Evolutionary conservation across 768 basidiomycete genomes (phyloP).

Genomic region (Amyloporia xantha): DNA sequence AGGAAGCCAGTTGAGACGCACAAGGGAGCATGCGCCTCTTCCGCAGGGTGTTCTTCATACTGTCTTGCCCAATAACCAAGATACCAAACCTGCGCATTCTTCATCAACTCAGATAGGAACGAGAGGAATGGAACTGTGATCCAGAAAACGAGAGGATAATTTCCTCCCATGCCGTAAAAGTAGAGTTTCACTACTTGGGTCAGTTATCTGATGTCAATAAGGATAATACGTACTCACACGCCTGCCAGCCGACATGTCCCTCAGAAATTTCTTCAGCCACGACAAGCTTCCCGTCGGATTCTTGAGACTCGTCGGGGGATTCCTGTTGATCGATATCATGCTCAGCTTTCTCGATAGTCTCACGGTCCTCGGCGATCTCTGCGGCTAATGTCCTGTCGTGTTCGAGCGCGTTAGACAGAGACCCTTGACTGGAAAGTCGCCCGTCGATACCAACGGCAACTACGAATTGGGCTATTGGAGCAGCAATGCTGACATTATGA

Average conservation of each 20-base stretch:
- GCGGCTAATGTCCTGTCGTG: slow-evolving; percentile 21
- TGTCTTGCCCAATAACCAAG: slow-evolving; percentile 31
- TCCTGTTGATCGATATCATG: slow-evolving; percentile 15
- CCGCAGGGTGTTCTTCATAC: slow-evolving; percentile 22
- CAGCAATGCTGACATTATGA: slow-evolving; percentile 15
- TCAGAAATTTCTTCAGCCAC: slow-evolving; percentile 31
- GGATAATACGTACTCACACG: slow-evolving; percentile 22
- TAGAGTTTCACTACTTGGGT: slow-evolving; percentile 24
- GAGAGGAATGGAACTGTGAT: slow-evolving; percentile 13
- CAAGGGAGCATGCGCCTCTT: slow-evolving; percentile 25
- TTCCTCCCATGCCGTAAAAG: slow-evolving; percentile 20
- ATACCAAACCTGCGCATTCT: slow-evolving; percentile 26
- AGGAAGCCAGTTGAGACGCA: slow-evolving; percentile 27
- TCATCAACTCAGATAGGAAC: slow-evolving; percentile 11
- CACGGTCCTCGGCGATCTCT: slow-evolving; percentile 18
- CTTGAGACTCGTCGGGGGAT: slow-evolving; percentile 8
- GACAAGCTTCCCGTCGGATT: slow-evolving; percentile 26
- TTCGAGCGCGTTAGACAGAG: slow-evolving; percentile 7
- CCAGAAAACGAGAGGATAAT: slow-evolving; percentile 28
- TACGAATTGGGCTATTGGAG: slow-evolving; percentile 15
- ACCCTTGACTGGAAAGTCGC: slow-evolving; percentile 6
- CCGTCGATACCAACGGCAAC: slow-evolving; percentile 14
- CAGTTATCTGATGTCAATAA: slow-evolving; percentile 2
- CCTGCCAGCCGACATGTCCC: slow-evolving; percentile 30
- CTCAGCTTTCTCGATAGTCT: slow-evolving; percentile 17